Conservation (phyloP, 352 stramenopile species). For the Phytopythium aichiense region DNA sequence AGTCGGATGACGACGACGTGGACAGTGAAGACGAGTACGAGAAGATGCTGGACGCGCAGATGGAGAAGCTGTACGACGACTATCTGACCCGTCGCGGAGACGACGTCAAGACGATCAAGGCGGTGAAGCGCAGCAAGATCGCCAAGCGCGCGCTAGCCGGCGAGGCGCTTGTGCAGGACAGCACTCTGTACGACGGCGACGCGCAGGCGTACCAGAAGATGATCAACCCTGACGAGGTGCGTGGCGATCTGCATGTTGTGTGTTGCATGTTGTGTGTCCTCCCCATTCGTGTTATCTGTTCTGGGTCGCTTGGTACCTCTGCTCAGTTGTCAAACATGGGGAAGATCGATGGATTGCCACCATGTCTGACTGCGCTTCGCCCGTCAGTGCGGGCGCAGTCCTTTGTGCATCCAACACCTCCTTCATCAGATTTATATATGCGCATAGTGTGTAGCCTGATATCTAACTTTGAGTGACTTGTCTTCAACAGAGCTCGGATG, state of each 20-base stretch:
- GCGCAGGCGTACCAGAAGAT: conserved; percentile 79
- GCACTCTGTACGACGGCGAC: conserved; percentile 81
- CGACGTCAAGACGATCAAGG: conserved; percentile 77
- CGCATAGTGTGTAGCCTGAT: background rate
- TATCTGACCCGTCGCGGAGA: conserved; percentile 76
- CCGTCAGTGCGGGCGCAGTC: conserved; percentile 42
- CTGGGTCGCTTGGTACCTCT: conserved; percentile 81
- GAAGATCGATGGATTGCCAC: conserved; percentile 69
- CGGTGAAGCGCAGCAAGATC: conserved; percentile 82
- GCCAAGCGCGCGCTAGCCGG: conserved; percentile 80
- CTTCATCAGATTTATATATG: conserved; percentile 8
- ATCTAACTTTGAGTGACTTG: background rate
- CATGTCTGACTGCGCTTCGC: conserved; percentile 73
- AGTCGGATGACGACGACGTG: conserved; percentile 31
- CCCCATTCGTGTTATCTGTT: conserved; percentile 92
- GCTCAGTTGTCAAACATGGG: conserved; percentile 92
- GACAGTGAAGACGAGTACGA: conserved; percentile 82
- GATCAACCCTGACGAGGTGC: conserved; percentile 85
- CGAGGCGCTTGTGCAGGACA: conserved; percentile 73
- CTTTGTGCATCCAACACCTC: conserved; percentile 74
- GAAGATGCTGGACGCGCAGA: conserved; percentile 71
- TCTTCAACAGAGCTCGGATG: conserved; percentile 75
- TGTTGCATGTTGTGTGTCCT: conserved; percentile 19
- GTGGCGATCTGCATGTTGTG: conserved; percentile 22
- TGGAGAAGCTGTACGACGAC: conserved; percentile 85